These are phyloP conservation scores for Arachnomyces sp. DNA, from an alignment of 2,329 filamentous ascomycete species.

Conservation along the genomic window DNA sequence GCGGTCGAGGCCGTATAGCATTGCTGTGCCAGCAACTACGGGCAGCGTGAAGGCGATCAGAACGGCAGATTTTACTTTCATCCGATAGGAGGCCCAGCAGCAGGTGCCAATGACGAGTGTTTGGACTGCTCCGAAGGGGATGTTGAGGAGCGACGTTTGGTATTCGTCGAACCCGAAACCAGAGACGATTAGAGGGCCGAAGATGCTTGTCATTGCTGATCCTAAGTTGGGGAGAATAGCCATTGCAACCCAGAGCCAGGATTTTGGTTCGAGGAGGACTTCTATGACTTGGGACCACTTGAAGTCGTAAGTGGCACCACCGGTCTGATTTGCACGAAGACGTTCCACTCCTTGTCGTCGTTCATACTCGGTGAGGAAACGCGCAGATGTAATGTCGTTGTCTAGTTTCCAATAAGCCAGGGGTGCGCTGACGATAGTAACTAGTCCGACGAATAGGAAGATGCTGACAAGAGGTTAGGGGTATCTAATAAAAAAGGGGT, in stretches of 20 bases:
- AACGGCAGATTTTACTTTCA: conserved; percentile 49
- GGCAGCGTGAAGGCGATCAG: conserved; percentile 49
- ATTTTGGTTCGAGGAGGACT: conserved; percentile 37
- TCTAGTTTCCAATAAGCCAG: conserved; percentile 54
- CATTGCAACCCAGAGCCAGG: conserved; percentile 54
- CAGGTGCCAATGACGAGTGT: conserved; percentile 50
- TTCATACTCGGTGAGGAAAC: conserved; percentile 41
- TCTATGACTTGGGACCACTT: conserved; percentile 39
- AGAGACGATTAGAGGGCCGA: conserved; percentile 55
- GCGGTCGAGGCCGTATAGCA: conserved; percentile 49
- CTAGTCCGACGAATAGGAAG: conserved; percentile 53
- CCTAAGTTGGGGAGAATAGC: conserved; percentile 57
- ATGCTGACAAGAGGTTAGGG: conserved; percentile 29
- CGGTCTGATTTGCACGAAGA: conserved; percentile 43
- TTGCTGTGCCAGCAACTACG: conserved; percentile 49
- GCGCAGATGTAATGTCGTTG: conserved; percentile 45
- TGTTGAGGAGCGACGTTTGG: conserved; percentile 53
- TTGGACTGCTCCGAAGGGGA: conserved; percentile 58
- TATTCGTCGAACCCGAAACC: conserved; percentile 54
- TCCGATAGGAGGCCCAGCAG: conserved; percentile 51
- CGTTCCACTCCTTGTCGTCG: conserved; percentile 41
- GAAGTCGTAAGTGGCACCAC: conserved; percentile 38
- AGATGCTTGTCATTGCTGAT: conserved; percentile 54
- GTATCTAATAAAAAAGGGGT: conserved; percentile 1
- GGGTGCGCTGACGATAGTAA: conserved; percentile 52